Evolutionary conservation across 2,329 filamentous ascomycete species (phyloP), one percentile per base, ranked within the genome.

Genomic region (Coniella lustricola): DNA sequence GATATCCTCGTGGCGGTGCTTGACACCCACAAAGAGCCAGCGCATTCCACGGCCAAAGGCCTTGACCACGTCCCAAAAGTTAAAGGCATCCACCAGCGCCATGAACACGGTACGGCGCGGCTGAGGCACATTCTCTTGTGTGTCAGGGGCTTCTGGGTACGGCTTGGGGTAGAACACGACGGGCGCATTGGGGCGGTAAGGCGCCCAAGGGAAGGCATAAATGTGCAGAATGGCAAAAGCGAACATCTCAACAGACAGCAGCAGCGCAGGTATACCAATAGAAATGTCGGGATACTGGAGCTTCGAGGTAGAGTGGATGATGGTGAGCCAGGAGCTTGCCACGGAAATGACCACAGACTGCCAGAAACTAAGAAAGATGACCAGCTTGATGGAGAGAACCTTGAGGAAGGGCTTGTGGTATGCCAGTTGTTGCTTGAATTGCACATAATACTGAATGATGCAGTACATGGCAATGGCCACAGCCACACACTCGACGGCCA

Each of bases 311-410:
- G 85, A 64, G 53, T 82, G 67, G 31, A 77, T 77, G 43, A 93
- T 71, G 14, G 82, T 74, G 4, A 85, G 75, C 43, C 44, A 40
- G 0, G 79, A 79, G 0, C 73, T 76, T 53, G 66, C 73, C 32
- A 77, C 56, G 4, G 72, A 75, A 53, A 77, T 75, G 54, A 71
- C 65, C 4, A 71, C 68, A 3, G 64, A 74, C 67, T 95, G 89
- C 89, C 89, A 95, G 66, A 94, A 94, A 32, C 84, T 90, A 56
- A 95, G 76, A 72, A 95, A 95, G 60, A 95, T 89, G 60, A 94
- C 88, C 22, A 94, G 75, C 67, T 95, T 95, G 68, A 95, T 93
- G 59, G 87, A 85, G 17, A 89, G 62, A 21, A 95, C 82, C 66
- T 95, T 95, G 55, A 91, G 66, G 56, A 91, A 85, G 0, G 88